Evolutionary conservation across 2,329 filamentous ascomycete genomes (phyloP).

Genomic region (Phialophora verrucosa): DNA sequence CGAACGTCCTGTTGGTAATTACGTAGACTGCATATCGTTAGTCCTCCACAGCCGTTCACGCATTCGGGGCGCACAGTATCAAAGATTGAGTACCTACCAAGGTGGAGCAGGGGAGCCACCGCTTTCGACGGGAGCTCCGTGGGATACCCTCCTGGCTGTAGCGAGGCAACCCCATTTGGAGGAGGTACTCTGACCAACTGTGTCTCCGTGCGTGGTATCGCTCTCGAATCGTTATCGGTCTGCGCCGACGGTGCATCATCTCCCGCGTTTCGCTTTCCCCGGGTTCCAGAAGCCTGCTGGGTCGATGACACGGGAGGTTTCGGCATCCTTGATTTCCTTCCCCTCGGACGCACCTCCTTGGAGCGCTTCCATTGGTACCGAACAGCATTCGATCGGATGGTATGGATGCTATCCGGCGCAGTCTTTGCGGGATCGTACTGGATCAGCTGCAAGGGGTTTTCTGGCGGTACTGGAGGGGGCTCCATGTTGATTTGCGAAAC

Average conservation of each 20-base stretch:
- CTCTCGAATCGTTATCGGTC: not conserved
- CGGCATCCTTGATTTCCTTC: not conserved
- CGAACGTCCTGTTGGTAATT: not conserved
- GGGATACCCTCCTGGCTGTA: not conserved
- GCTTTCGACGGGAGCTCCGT: not conserved
- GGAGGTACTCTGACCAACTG: not conserved
- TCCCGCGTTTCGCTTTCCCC: not conserved
- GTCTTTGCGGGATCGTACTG: not conserved
- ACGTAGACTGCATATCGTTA: not conserved
- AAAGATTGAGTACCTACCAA: not conserved
- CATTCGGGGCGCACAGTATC: not conserved
- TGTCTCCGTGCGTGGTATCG: not conserved
- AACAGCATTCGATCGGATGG: constrained; percentile 1
- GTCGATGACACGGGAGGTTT: not conserved
- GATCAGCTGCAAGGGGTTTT: not conserved
- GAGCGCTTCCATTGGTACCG: constrained; percentile 3
- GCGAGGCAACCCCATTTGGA: not conserved
- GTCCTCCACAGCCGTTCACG: not conserved
- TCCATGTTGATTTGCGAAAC: not conserved
- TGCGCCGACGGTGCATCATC: not conserved
- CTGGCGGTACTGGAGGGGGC: not conserved
- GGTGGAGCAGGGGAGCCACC: not conserved
- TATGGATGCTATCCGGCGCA: not conserved
- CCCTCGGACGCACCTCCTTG: not conserved
- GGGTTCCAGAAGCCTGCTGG: not conserved